These are phyloP conservation scores for Rhizopogon salebrosus DNA, from an alignment of 768 basidiomycete genomes.

Conservation along the genomic window DNA sequence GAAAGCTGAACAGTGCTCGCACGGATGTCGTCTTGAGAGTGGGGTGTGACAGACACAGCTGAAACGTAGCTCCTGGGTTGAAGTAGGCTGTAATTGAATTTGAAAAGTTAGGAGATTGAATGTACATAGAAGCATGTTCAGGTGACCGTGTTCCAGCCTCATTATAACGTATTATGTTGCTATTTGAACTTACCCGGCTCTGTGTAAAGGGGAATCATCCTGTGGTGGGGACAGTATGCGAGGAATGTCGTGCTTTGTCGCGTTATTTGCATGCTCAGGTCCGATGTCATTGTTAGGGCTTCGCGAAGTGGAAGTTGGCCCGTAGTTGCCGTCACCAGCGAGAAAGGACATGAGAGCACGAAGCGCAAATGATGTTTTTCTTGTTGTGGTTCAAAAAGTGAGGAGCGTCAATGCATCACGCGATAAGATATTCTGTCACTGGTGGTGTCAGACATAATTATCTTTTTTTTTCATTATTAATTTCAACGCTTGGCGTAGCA, in stretches of 20 bases:
- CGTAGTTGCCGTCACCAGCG: not conserved
- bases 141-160: slow-evolving; percentile 1
- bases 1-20: slow-evolving; percentile 64
- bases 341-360: not conserved
- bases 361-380: not conserved
- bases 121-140: slow-evolving; percentile 8
- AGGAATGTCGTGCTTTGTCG: slow-evolving; percentile 7
- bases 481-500: too few relatives aligned
- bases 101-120: slow-evolving; percentile 9
- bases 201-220: slow-evolving; percentile 39
- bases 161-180: slow-evolving; percentile 3
- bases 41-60: slow-evolving; percentile 28
- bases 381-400: not conserved
- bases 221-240: slow-evolving; percentile 19
- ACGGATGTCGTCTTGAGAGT: slow-evolving; percentile 62
- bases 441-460: too few relatives aligned
- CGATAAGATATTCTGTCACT: too few relatives aligned
- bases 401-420: too few relatives aligned
- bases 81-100: slow-evolving; percentile 39
- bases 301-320: not conserved
- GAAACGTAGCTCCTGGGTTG: slow-evolving; percentile 47
- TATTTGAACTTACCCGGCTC: slow-evolving; percentile 46
- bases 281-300: not conserved
- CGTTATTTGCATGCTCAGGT: not conserved
- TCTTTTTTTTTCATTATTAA: too few relatives aligned